phyloP scores from a whole-genome alignment of 805 yeast genomes.

The Ogataea parapolymorpha region DNA sequence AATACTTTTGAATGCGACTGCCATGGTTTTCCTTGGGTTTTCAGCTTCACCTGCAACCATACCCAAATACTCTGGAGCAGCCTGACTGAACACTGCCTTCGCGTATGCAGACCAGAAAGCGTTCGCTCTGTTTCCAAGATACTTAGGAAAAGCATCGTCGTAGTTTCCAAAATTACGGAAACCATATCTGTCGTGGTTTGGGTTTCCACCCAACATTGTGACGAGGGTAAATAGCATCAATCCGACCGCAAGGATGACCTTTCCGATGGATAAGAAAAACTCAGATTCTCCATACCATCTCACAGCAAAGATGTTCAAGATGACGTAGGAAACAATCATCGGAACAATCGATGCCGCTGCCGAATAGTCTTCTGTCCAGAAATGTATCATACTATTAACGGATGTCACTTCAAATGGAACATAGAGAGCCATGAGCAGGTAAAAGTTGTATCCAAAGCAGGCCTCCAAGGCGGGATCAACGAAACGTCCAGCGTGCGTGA shows the following conservation, averaged over 20 bases:
- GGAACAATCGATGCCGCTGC: conserved; percentile 68
- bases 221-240: conserved; percentile 70
- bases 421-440: conserved; percentile 69
- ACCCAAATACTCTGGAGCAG: conserved; percentile 83
- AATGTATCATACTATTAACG: conserved; percentile 74
- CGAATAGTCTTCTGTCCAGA: conserved; percentile 73
- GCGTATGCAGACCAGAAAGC: conserved; percentile 69
- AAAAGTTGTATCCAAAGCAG: conserved; percentile 77
- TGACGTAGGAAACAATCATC: conserved; percentile 59
- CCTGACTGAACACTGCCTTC: conserved; percentile 68
- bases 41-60: conserved; percentile 85
- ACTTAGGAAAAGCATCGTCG: conserved; percentile 48
- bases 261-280: conserved; percentile 73
- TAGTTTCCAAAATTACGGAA: conserved; percentile 27
- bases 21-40: conserved; percentile 54
- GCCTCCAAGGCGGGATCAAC: conserved; percentile 73
- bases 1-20: conserved; percentile 76
- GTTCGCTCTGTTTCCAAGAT: conserved; percentile 51
- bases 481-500: conserved; percentile 70
- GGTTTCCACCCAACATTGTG: conserved; percentile 88
- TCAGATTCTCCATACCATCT: conserved; percentile 77
- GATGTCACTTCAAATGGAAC: conserved; percentile 84
- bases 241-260: conserved; percentile 72
- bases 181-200: conserved; percentile 46
- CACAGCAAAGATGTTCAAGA: conserved; percentile 72